Percentiles rank a stretch among this genome's conserved stretches.
These are phyloP conservation scores for Leptographium radiaticola DNA, from an alignment of 2,329 filamentous ascomycete genomes.

Conservation along the genomic window DNA sequence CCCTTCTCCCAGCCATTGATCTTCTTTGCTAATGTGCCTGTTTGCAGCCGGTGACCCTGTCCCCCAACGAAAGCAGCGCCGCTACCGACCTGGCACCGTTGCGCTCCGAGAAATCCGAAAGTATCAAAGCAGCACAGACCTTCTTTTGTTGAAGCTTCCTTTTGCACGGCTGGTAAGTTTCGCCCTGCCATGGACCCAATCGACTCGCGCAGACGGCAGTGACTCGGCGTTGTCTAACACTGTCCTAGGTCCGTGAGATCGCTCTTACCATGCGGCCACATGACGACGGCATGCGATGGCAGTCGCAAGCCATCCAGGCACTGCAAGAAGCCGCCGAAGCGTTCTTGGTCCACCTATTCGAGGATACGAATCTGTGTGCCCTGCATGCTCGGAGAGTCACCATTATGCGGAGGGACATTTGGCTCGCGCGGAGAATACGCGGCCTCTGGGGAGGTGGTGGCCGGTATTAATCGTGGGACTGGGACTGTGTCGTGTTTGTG, in stretches of 20 bases:
- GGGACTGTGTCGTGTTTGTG: background rate
- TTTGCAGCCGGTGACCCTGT: slow-evolving; percentile 58
- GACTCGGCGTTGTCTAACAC: slow-evolving; percentile 19
- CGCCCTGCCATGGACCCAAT: slow-evolving; percentile 2
- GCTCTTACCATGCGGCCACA: slow-evolving; percentile 49
- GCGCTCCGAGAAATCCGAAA: slow-evolving; percentile 84
- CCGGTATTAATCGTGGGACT: slow-evolving; percentile 21
- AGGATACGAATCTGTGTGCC: slow-evolving; percentile 90
- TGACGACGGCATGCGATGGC: slow-evolving; percentile 73
- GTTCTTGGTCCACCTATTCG: slow-evolving; percentile 91
- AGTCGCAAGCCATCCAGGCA: slow-evolving; percentile 86
- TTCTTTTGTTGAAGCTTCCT: slow-evolving; percentile 68
- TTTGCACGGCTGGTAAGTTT: slow-evolving; percentile 58
- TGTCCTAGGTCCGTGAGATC: slow-evolving; percentile 49
- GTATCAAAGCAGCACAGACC: slow-evolving; percentile 81
- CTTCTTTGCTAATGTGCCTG: slow-evolving; percentile 5
- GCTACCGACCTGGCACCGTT: slow-evolving; percentile 68
- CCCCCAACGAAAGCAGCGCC: slow-evolving; percentile 45
- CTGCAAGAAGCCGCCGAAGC: slow-evolving; percentile 94
- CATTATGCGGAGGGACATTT: slow-evolving; percentile 97
- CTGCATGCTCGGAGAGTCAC: slow-evolving; percentile 95
- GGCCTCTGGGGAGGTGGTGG: slow-evolving; percentile 62
- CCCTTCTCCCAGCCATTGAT: background rate
- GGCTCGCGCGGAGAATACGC: slow-evolving; percentile 70
- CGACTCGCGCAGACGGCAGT: background rate